Base-by-base conservation (phyloP, 306 rosid genomes). In the Dalbergia oliveri region DNA sequence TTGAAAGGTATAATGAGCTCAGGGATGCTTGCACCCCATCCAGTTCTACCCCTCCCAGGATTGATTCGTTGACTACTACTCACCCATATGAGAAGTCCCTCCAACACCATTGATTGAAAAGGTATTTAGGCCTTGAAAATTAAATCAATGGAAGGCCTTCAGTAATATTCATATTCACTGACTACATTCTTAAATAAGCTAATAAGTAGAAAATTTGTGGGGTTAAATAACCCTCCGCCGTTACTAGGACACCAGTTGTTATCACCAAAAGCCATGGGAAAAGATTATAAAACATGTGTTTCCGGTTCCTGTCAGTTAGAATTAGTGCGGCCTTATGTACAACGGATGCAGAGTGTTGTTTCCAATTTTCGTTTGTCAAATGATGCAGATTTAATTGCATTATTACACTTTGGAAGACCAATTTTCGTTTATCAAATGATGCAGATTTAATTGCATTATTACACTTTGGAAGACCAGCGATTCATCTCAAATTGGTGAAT, bases 1-100 rank as follows among this genome's bases (percentile, higher is more conserved):
- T 84, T 41, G 79, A 53, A 43, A 85, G 83, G 94, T 91, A 89
- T 37, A 81, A 79, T 69, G 86, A 82, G 72, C 93, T 93, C 53
- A 83, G 66, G 65, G 88, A 70, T 64, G 88, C 84, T 26, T 86
- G 62, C 72, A 43, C 77, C 67, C 85, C 87, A 0, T 16, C 75
- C 54, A 3, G n/a, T 12, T 4, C 57, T 6, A n/a, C 44, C 11
- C 1, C 65, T 61, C 59, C 77, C 57, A 41, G 59, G 65, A 50
- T 51, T 58, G 80, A 66, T 39, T 41, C 81, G 0, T 71, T 45
- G 44, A 15, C 57, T 33, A 15, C 57, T 33, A 69, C 81, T 34
- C 34, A 26, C 45, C 14, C 71, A 8, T 57, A 71, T 1, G 35
- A 26, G 7, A 18, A 64, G 56, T 56, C 80, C 64, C 66, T 39